A percentile compares a stretch with the other conserved stretches of the same genome.
These are phyloP conservation scores for Scheffersomyces ergatensis DNA, from an alignment of 805 yeast species.

Conservation along the genomic window DNA sequence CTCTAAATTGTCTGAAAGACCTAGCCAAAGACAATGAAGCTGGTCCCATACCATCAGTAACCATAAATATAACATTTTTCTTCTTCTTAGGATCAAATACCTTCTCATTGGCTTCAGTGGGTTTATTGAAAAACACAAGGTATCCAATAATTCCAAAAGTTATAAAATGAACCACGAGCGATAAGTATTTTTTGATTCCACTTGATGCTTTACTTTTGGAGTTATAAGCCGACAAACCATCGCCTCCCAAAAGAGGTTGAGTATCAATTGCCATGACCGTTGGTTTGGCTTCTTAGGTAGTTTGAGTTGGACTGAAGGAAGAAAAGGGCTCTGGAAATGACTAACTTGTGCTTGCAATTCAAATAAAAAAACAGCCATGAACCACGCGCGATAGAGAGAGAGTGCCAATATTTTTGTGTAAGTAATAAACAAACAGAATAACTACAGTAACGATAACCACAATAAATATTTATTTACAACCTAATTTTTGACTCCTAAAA, in stretches of 20 bases:
- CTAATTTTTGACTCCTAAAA: slow-evolving; percentile 3
- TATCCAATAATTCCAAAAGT: slow-evolving; percentile 6
- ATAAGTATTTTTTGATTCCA: slow-evolving; percentile 2
- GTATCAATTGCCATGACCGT: neutral
- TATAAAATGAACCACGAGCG: slow-evolving; percentile 5
- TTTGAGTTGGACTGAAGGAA: no score
- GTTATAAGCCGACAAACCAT: slow-evolving; percentile 1
- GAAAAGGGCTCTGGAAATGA: no score
- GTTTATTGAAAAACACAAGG: slow-evolving; percentile 1
- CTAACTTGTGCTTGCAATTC: no score
- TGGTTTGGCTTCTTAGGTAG: no score
- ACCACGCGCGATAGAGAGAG: no score
- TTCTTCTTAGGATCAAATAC: slow-evolving; percentile 32
- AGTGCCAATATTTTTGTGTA: no score
- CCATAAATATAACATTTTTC: slow-evolving; percentile 81
- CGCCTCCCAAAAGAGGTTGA: slow-evolving; percentile 10
- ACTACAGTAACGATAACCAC: neutral
- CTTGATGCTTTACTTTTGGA: neutral
- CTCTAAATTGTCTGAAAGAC: slow-evolving; percentile 64
- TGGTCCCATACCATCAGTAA: slow-evolving; percentile 96
- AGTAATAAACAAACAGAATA: no score
- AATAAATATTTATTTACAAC: neutral
- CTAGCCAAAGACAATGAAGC: slow-evolving; percentile 80
- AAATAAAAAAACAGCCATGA: no score
- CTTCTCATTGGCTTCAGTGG: neutral